These are phyloP conservation scores for Hypoxylon rickii DNA, from an alignment of 495 filamentous ascomycete species.

Conservation along the genomic window DNA sequence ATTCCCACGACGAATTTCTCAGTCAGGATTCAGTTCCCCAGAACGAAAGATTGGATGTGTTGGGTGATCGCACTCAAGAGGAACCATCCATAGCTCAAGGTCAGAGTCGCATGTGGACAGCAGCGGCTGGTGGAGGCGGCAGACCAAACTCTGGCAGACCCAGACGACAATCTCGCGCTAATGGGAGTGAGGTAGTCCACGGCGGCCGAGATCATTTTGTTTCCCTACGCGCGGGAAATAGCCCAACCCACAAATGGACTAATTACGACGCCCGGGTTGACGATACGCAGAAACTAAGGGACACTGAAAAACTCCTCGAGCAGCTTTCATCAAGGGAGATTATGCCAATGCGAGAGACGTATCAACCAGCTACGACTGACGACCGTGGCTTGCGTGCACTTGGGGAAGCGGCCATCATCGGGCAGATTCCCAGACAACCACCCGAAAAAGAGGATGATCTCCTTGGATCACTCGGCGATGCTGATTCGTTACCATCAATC, in stretches of 20 bases:
- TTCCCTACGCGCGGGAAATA: background rate
- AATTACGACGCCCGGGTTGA: slow-evolving; percentile 24
- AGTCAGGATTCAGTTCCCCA: background rate
- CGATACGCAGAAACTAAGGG: slow-evolving; percentile 17
- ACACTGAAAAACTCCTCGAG: too few relatives aligned
- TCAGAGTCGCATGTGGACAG: background rate
- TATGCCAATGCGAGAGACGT: slow-evolving; percentile 26
- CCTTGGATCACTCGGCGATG: slow-evolving; percentile 10
- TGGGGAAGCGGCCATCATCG: background rate
- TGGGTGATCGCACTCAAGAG: background rate
- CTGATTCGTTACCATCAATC: too few relatives aligned
- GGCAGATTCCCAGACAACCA: background rate
- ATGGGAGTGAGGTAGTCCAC: too few relatives aligned
- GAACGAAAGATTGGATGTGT: background rate
- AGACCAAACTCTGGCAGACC: background rate
- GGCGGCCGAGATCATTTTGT: too few relatives aligned
- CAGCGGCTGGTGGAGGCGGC: background rate
- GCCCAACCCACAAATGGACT: slow-evolving; percentile 6
- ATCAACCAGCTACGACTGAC: slow-evolving; percentile 26
- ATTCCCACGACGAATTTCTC: slow-evolving; percentile 25
- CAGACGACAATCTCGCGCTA: background rate
- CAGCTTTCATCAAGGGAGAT: too few relatives aligned
- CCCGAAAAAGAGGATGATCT: slow-evolving; percentile 13
- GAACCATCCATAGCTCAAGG: slow-evolving; percentile 20
- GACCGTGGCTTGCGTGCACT: slow-evolving; percentile 20